phyloP scores from a whole-genome alignment of 441 rosid species.

The Mallotus repandus region DNA sequence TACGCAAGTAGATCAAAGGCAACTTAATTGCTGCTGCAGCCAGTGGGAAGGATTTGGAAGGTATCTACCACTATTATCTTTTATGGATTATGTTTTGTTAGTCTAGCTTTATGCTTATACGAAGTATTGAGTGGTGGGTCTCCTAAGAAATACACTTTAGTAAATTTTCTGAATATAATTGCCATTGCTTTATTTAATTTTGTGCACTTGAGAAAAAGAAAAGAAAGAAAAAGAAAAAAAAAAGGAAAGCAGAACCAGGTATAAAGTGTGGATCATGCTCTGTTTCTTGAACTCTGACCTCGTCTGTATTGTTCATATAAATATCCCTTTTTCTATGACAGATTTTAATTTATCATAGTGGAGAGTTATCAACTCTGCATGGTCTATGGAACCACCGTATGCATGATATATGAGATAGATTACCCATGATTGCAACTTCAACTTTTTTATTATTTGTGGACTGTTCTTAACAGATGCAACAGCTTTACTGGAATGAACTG shows the following conservation, averaged over 20 bases:
- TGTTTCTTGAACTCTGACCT: not conserved
- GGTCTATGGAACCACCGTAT: not conserved
- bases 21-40: constrained; percentile 90
- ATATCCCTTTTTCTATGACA: not conserved
- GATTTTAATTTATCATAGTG: not conserved
- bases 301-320: no score
- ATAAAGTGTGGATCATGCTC: not conserved
- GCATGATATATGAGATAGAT: not conserved
- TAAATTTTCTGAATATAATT: not conserved
- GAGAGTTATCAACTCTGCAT: not conserved
- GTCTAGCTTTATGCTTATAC: no score
- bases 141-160: no score
- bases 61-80: constrained; percentile 31
- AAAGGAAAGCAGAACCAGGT: not conserved
- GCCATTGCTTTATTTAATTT: not conserved
- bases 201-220: not conserved
- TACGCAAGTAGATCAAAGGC: constrained; percentile 92
- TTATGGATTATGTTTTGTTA: no score
- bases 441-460: constrained; percentile 24
- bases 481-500: constrained; percentile 52
- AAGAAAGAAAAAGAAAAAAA: not conserved
- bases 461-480: constrained; percentile 55
- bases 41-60: constrained; percentile 97
- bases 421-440: not conserved
- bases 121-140: no score